Evolutionary conservation across 208 protist species (phyloP), one percentile per base, ranked within the genome.

Genomic region (Leishmania braziliensis): DNA sequence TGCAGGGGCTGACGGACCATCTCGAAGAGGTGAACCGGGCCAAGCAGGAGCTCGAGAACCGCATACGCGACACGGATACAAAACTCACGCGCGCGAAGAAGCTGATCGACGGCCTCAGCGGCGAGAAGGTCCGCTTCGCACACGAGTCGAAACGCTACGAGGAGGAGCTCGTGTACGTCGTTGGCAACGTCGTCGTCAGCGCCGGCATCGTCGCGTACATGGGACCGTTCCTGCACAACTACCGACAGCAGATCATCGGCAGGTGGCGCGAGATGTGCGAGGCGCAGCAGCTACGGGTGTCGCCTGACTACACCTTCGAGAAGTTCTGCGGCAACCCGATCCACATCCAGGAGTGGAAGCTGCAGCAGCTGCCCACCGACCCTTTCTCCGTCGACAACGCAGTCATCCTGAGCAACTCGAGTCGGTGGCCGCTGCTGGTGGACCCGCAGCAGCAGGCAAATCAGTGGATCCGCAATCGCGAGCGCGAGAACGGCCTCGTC

Each of bases 391-490:
- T 99, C 56, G 91, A 98, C 85, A 99, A 99, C 82, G 95, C 98
- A 50, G 95, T 98, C 54, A 98, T 98, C 81, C 89, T 97, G 86
- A 93, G 84, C 68, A 98, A 95, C 83, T 97, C 94, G 54, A 93
- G 89, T 66, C 91, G 94, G n/a, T 99, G 94, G 95, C 96, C 97
- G 46, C 89, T 99, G 23, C 90, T 99, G 71, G 93, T 99, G 26
- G 97, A 99, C 77, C 97, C 97, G 23, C 97, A 99, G 88, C 94
- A 97, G 84, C 98, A 99, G 89, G 98, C 98, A 20, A 99, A 99
- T 88, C 91, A 90, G 36, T 99, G 97, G 97, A 98, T 99, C 63
- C 95, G 95, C 29, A 97, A 97, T 77, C 91, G 94, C 72, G 97
- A 99, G 89, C 90, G 94, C 36, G 92, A 92, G 26, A 90, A 97